A percentile compares a stretch with the other conserved stretches of the same genome.
phyloP scores from a whole-genome alignment of 192 early-diverging fungal genomes.

The Podila epicladia region DNA sequence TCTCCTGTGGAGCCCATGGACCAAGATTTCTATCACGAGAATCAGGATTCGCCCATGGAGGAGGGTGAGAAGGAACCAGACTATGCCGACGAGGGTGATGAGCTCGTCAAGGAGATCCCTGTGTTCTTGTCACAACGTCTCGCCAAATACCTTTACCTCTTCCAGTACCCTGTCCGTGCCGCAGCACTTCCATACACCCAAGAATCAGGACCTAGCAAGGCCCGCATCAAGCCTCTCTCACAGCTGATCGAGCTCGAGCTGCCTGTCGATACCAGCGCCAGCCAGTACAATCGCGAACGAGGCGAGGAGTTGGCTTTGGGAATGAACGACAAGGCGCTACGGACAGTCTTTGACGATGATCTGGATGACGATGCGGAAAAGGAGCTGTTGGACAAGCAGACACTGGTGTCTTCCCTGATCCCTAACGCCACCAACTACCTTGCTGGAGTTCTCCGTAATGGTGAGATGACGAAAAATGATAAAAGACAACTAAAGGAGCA shows the following conservation, averaged over 20 bases:
- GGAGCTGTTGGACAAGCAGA: constrained; percentile 84
- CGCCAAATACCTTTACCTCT: constrained; percentile 74
- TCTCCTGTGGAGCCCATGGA: neutral
- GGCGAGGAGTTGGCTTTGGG: constrained; percentile 83
- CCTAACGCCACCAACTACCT: constrained; percentile 85
- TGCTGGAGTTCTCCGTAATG: constrained; percentile 80
- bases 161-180: constrained; percentile 85
- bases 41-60: constrained; percentile 13
- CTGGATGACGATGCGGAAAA: constrained; percentile 53
- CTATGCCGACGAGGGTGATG: constrained; percentile 64
- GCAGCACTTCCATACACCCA: constrained; percentile 55
- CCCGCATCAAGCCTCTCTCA: constrained; percentile 87
- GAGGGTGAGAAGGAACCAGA: constrained; percentile 28
- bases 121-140: constrained; percentile 82
- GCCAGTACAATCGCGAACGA: constrained; percentile 79
- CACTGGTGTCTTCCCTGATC: constrained; percentile 77
- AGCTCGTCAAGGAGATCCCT: constrained; percentile 79
- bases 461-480: constrained; percentile 41
- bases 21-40: neutral
- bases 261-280: constrained; percentile 74
- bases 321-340: constrained; percentile 75
- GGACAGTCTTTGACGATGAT: constrained; percentile 66
- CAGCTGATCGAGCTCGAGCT: constrained; percentile 87
- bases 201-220: constrained; percentile 60
- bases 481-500: no score